A percentile compares a stretch with the other conserved stretches of the same genome.
These are phyloP conservation scores for Calonectria pteridis DNA, from an alignment of 2,329 filamentous ascomycete species.

Conservation along the genomic window DNA sequence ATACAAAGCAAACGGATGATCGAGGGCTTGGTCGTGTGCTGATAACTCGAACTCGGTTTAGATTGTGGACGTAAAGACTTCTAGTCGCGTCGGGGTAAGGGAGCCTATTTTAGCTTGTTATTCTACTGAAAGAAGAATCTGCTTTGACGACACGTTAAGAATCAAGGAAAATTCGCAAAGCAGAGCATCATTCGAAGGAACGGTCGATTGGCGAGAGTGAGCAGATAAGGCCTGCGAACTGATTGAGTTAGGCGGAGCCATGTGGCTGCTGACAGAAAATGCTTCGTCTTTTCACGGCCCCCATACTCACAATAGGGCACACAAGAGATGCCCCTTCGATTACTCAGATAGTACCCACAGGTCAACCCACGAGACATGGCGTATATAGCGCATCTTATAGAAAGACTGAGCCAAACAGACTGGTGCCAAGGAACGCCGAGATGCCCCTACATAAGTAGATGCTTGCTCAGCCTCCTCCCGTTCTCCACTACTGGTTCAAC, in stretches of 20 bases:
- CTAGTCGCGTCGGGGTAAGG: too few species aligned
- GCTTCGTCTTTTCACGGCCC: too few species aligned
- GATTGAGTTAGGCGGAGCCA: too few species aligned
- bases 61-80: background rate
- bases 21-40: slow-evolving; percentile 53
- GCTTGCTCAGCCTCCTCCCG: background rate
- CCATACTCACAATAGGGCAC: background rate
- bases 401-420: background rate
- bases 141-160: too few species aligned
- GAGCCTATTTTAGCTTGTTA: background rate
- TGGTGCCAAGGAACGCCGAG: background rate
- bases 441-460: background rate
- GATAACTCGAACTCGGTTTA: slow-evolving; percentile 52
- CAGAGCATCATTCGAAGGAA: too few species aligned
- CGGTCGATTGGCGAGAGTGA: too few species aligned
- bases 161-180: too few species aligned
- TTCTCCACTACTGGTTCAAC: background rate
- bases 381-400: background rate
- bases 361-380: background rate
- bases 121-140: background rate
- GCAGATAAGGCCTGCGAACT: too few species aligned
- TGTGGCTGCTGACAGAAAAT: too few species aligned
- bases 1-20: slow-evolving; percentile 50
- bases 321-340: too few species aligned
- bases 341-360: background rate